Evolutionary conservation across 1,139 yeast genomes (phyloP).

Genomic region (Yarrowia galli): DNA sequence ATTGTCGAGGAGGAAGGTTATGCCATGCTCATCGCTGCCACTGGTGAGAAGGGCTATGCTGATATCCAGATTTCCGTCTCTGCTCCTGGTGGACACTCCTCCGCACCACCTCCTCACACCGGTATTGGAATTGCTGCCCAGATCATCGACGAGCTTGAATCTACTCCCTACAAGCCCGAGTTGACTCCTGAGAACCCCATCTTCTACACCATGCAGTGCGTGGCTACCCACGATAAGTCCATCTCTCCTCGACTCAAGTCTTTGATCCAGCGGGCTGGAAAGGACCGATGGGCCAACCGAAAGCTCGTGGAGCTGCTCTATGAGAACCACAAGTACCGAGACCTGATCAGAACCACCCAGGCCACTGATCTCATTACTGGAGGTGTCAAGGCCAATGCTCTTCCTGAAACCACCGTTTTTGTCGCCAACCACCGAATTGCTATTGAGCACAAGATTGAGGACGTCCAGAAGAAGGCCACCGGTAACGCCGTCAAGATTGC

Average conservation of each 20-base stretch:
- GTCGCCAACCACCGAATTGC: constrained; percentile 67
- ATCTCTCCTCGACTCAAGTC: constrained; percentile 43
- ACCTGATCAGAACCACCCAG: constrained; percentile 66
- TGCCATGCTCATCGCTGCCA: constrained; percentile 59
- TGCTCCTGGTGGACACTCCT: constrained; percentile 77
- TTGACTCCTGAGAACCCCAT: constrained; percentile 62
- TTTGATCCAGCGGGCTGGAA: constrained; percentile 42
- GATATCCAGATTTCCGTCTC: constrained; percentile 60
- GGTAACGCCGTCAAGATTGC: constrained; percentile 56
- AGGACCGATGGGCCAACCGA: constrained; percentile 43
- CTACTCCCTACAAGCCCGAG: constrained; percentile 57
- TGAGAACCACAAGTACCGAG: constrained; percentile 45
- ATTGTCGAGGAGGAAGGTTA: constrained; percentile 55
- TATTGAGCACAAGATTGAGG: constrained; percentile 57
- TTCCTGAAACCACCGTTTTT: constrained; percentile 70
- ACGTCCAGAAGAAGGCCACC: constrained; percentile 54
- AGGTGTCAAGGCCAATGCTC: constrained; percentile 73
- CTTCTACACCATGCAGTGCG: constrained; percentile 54
- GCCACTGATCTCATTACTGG: constrained; percentile 71
- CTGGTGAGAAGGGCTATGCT: constrained; percentile 73
- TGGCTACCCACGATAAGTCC: constrained; percentile 44
- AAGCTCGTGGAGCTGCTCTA: constrained; percentile 42
- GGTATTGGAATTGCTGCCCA: constrained; percentile 72
- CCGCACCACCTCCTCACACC: constrained; percentile 74
- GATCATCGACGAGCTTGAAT: constrained; percentile 60